phyloP scores from a whole-genome alignment of 805 yeast species.

The Sugiyamaella smithiae region DNA sequence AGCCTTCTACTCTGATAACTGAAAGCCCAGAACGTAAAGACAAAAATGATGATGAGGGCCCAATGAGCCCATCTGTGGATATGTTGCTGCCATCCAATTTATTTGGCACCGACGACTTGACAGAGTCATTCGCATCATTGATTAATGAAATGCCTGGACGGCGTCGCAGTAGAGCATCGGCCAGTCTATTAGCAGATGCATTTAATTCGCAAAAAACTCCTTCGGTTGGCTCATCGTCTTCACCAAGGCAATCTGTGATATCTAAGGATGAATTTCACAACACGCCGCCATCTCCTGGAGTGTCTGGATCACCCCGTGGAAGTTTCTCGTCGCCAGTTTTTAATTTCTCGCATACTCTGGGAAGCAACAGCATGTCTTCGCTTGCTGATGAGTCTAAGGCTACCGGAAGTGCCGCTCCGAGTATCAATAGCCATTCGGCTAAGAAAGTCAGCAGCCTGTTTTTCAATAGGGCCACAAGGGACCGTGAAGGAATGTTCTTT shows the following conservation, averaged over 20 bases:
- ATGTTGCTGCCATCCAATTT: conserved; percentile 38
- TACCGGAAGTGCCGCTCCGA: background rate
- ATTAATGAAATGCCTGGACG: conserved; percentile 17
- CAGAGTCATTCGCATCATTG: conserved; percentile 23
- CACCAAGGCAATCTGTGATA: conserved; percentile 21
- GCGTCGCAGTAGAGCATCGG: conserved; percentile 16
- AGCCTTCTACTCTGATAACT: conserved; percentile 1
- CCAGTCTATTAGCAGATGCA: conserved; percentile 16
- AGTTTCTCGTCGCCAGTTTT: conserved; percentile 9
- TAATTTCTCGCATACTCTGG: background rate
- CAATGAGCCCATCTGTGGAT: conserved; percentile 36
- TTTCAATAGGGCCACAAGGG: conserved; percentile 12
- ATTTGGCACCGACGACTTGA: conserved; percentile 28
- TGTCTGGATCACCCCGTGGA: conserved; percentile 18
- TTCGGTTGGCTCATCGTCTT: conserved; percentile 14
- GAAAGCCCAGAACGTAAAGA: background rate
- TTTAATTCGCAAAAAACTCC: conserved; percentile 10
- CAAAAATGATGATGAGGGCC: conserved; percentile 27
- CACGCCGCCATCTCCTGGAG: conserved; percentile 9
- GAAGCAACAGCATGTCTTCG: conserved; percentile 10
- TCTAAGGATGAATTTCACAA: conserved; percentile 11
- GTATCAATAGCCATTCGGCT: background rate
- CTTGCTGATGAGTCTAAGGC: background rate
- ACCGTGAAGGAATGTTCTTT: background rate
- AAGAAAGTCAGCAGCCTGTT: conserved; percentile 20